Conservation (phyloP, 2,329 filamentous ascomycete species). For the Magnaporthales sp. region DNA sequence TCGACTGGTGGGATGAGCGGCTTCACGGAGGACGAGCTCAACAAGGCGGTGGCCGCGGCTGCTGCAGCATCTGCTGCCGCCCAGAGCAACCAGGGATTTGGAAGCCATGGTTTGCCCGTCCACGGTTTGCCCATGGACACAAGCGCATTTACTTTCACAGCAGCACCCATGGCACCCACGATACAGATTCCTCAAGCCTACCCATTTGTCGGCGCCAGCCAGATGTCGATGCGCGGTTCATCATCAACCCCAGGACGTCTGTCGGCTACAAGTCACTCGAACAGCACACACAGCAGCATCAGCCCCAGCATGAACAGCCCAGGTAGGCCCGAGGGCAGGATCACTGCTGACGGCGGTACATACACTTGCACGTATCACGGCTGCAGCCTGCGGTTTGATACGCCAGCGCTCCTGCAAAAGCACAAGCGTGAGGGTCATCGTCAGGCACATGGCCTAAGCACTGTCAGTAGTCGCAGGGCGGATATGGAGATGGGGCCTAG, state of each 20-base stretch:
- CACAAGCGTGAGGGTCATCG: conserved; percentile 93
- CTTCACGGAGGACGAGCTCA: conserved; percentile 31
- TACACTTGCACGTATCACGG: conserved; percentile 96
- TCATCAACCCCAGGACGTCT: conserved; percentile 10
- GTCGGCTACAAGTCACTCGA: conserved; percentile 1
- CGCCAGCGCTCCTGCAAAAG: conserved; percentile 78
- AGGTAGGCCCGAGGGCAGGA: conserved; percentile 46
- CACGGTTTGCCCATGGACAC: conserved; percentile 12
- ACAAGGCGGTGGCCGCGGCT: conserved; percentile 19
- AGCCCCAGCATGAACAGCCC: conserved; percentile 16
- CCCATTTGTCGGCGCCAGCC: conserved; percentile 28
- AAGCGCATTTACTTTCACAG: conserved; percentile 20
- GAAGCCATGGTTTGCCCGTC: conserved; percentile 10
- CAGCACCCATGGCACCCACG: conserved; percentile 24
- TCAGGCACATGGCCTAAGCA: conserved; percentile 51
- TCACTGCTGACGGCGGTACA: conserved; percentile 70
- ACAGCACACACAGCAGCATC: background rate
- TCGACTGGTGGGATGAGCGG: conserved; percentile 19
- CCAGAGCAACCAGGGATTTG: conserved; percentile 16
- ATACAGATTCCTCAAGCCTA: conserved; percentile 42
- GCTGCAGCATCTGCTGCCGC: conserved; percentile 6
- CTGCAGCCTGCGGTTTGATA: conserved; percentile 81
- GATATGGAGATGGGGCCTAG: conserved; percentile 14
- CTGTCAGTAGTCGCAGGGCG: conserved; percentile 13
- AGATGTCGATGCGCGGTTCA: conserved; percentile 6